Base-by-base conservation (phyloP, 805 yeast species). In the Cyberlindnera galapagoensis region DNA sequence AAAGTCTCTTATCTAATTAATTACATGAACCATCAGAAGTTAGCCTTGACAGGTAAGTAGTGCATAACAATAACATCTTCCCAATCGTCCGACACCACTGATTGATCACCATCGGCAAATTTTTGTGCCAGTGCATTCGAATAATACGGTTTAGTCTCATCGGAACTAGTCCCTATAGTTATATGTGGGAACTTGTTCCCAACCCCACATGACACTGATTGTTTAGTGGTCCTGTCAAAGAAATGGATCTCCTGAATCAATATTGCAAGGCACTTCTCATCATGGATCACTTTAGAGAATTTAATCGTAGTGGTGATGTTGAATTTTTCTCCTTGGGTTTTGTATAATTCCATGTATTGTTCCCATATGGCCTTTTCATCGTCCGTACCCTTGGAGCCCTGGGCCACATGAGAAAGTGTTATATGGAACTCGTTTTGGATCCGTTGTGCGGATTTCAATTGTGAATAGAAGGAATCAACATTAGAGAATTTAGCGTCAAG, bases 381-480 rank as follows among this genome's bases (percentile, higher is more conserved):
- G 1, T 34, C 40, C n/a, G 47, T 33, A 3, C 62, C 60, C 27
- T 33, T 52, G 20, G 57, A 59, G 4, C 53, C 47, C 26, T 55
- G 60, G 16, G 39, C 34, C 0, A 52, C 40, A 48, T 82, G 94
- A 5, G 72, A 63, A 26, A 82, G 49, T 0, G 94, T 85, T 3
- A 83, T 69, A 49, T 84, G 94, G 43, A 82, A 77, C 18, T 63
- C 63, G 0, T 49, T 31, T 41, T 76, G 84, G 1, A 79, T 52
- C 21, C 76, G 55, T 1, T 54, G 48, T 1, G 29, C 34, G 2
- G 48, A 32, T 21, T 58, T 42, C 9, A 73, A 48, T 9, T 23
- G 15, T 5, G 24, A 5, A 13, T 34, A 9, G 6, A 30, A 21
- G 5, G 22, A 4, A 17, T 28, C 34, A 7, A 38, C 16, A 14